Conservation (phyloP, 2,329 filamentous ascomycete species). For the Alternaria arbusti region DNA sequence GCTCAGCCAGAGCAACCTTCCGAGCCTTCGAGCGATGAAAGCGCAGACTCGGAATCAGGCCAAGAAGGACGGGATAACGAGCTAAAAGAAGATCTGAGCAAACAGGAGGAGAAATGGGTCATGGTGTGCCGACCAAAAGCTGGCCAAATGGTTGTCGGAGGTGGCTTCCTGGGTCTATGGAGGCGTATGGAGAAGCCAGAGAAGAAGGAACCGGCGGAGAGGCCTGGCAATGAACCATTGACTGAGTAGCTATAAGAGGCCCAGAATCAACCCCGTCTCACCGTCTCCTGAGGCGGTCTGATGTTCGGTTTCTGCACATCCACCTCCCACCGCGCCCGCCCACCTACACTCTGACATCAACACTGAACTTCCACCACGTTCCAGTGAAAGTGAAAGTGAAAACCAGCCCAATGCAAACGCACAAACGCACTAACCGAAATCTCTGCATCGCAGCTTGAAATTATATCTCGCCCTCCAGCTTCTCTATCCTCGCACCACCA, state of each 20-base stretch:
- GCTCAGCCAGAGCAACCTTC: constrained; percentile 19
- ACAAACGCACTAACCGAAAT: not conserved
- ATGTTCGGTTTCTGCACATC: not conserved
- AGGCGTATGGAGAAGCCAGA: constrained; percentile 36
- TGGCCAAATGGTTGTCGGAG: constrained; percentile 43
- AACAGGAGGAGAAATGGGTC: constrained; percentile 40
- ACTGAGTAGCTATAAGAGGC: not conserved
- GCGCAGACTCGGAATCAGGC: constrained; percentile 24
- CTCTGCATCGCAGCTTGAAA: not conserved
- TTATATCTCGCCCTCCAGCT: not conserved
- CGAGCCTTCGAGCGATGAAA: constrained; percentile 9
- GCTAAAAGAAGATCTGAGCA: constrained; percentile 32
- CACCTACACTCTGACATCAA: not conserved
- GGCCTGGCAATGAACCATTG: not conserved
- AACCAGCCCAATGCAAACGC: not conserved
- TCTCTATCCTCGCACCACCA: not conserved
- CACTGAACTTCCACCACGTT: not conserved
- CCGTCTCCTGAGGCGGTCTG: not conserved
- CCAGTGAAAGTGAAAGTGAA: not conserved
- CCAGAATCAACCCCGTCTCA: not conserved
- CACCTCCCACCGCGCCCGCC: not conserved
- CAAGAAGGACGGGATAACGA: constrained; percentile 38
- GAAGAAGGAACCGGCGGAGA: not conserved
- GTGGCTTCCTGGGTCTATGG: constrained; percentile 48
- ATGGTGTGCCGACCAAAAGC: constrained; percentile 49